Conservation (phyloP, 768 basidiomycete genomes). For the Boletus sp. region DNA sequence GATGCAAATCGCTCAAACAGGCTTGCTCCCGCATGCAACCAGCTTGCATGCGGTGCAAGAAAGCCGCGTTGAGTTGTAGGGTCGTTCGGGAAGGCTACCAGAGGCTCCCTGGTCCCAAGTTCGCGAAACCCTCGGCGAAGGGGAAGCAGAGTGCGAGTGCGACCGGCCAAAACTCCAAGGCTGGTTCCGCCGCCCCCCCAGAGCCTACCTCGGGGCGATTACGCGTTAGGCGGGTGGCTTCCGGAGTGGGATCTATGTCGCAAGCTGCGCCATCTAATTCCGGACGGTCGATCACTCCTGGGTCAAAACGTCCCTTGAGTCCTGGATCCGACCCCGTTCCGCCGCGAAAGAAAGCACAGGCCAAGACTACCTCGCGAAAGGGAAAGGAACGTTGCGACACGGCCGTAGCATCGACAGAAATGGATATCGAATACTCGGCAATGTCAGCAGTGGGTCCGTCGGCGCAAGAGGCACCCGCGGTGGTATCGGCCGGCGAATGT, state of each 20-base stretch:
- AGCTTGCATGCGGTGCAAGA: constrained; percentile 24
- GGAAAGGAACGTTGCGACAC: not conserved
- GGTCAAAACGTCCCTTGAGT: constrained; percentile 19
- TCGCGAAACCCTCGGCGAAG: not conserved
- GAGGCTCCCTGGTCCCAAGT: constrained; percentile 25
- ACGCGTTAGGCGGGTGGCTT: not conserved
- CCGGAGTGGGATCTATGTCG: not conserved
- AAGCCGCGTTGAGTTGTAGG: constrained; percentile 1
- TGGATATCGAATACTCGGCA: not conserved
- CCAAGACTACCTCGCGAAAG: not conserved
- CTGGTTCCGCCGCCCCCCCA: not conserved
- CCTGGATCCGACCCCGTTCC: not conserved
- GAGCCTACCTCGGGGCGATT: not conserved
- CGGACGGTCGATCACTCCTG: not conserved
- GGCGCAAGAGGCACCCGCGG: not conserved
- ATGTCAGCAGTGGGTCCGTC: not conserved
- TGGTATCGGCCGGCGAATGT: not conserved
- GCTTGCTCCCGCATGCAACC: constrained; percentile 28
- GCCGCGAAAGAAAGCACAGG: constrained; percentile 8
- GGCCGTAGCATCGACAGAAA: not conserved
- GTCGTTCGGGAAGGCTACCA: constrained; percentile 12
- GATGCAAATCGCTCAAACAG: constrained; percentile 8
- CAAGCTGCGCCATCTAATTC: not conserved
- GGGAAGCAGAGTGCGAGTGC: not conserved
- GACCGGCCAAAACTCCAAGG: not conserved